Evolutionary conservation across 192 early-diverging fungal species (phyloP).

Genomic region (Podila epicladia): DNA sequence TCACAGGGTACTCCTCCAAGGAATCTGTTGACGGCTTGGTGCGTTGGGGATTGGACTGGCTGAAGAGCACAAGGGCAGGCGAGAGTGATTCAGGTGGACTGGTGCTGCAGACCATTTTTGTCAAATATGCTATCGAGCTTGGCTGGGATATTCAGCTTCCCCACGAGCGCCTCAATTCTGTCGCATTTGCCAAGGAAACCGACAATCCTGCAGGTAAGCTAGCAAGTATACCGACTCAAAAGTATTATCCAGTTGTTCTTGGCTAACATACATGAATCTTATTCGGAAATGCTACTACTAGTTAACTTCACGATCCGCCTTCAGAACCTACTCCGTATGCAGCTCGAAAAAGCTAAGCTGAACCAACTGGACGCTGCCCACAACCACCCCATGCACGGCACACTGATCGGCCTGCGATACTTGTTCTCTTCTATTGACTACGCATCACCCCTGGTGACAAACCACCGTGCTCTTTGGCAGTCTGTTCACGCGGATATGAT

Average conservation of each 20-base stretch:
- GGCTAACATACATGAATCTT: not conserved
- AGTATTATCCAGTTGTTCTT: not conserved
- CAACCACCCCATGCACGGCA: slow-evolving; percentile 65
- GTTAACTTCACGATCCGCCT: slow-evolving; percentile 64
- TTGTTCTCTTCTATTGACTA: slow-evolving; percentile 72
- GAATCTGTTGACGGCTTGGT: slow-evolving; percentile 63
- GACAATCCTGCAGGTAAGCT: slow-evolving; percentile 32
- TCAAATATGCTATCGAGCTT: slow-evolving; percentile 75
- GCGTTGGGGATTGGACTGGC: slow-evolving; percentile 66
- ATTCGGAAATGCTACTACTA: slow-evolving; percentile 13
- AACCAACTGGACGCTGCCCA: slow-evolving; percentile 64
- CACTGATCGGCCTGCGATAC: slow-evolving; percentile 64
- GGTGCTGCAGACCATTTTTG: slow-evolving; percentile 80
- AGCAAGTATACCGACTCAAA: not conserved
- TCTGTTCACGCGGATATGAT: slow-evolving; percentile 57
- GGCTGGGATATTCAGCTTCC: slow-evolving; percentile 50
- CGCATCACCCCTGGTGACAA: slow-evolving; percentile 49
- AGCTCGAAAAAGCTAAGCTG: slow-evolving; percentile 56
- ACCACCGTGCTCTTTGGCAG: slow-evolving; percentile 60
- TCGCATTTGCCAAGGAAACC: slow-evolving; percentile 15
- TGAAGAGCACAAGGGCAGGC: slow-evolving; percentile 74
- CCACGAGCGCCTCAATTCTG: slow-evolving; percentile 19
- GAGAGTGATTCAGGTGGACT: slow-evolving; percentile 89
- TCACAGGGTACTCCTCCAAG: slow-evolving; percentile 62
- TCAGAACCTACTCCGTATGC: slow-evolving; percentile 57